These are phyloP conservation scores for Myxozyma mucilagina DNA, from an alignment of 805 yeast species.

Conservation along the genomic window DNA sequence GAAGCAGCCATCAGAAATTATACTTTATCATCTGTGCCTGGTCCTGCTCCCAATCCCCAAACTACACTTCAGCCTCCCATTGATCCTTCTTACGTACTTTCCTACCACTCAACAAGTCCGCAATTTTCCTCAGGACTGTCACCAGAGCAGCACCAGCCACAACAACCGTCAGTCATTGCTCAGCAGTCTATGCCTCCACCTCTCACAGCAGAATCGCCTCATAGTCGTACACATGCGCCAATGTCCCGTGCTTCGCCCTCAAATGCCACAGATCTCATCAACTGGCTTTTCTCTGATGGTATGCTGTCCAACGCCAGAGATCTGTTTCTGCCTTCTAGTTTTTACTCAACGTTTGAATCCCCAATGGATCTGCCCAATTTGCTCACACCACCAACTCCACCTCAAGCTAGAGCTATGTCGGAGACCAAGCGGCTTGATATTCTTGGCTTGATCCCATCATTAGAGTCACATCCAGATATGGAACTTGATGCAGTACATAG, in stretches of 20 bases:
- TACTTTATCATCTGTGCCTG: no score
- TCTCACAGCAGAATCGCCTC: not conserved
- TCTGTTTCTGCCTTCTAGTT: conserved; percentile 34
- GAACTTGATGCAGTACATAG: conserved; percentile 37
- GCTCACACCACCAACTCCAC: conserved; percentile 42
- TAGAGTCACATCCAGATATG: conserved; percentile 45
- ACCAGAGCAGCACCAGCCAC: not conserved
- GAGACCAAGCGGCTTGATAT: conserved; percentile 38
- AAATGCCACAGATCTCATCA: conserved; percentile 36
- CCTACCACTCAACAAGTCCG: not conserved
- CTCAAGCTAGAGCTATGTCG: conserved; percentile 38
- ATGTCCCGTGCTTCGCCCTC: conserved; percentile 1
- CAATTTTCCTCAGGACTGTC: not conserved
- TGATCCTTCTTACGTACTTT: not conserved
- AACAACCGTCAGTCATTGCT: not conserved
- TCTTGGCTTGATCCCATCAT: conserved; percentile 35
- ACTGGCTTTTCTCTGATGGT: conserved; percentile 44
- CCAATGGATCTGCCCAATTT: conserved; percentile 45
- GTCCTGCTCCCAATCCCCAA: no score
- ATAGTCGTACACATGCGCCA: not conserved
- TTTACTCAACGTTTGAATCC: conserved; percentile 35
- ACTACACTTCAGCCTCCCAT: not conserved
- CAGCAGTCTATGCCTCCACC: conserved; percentile 8
- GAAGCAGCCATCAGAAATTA: no score
- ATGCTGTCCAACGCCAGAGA: conserved; percentile 36